A percentile compares a stretch with the other conserved stretches of the same genome.
Conservation (phyloP, 1,284 basidiomycete species). For the Trametes versicolor region DNA sequence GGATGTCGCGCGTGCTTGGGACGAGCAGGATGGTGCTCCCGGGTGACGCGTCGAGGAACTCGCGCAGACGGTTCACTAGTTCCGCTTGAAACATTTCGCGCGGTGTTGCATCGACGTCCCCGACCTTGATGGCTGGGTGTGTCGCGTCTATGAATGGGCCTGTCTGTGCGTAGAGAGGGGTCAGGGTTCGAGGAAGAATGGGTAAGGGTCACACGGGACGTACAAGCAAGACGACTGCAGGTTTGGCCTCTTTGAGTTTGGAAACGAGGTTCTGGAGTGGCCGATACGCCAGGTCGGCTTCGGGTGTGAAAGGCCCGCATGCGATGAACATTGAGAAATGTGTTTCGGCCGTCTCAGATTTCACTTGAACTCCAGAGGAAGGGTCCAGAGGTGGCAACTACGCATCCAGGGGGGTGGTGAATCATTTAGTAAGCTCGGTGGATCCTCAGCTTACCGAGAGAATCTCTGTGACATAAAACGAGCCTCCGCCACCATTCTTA, state of each 20-base stretch:
- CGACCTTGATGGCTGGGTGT: slow-evolving; percentile 79
- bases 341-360: slow-evolving; percentile 50
- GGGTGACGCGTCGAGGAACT: slow-evolving; percentile 70
- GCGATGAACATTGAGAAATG: slow-evolving; percentile 75
- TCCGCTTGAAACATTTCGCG: slow-evolving; percentile 75
- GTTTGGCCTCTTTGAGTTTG: slow-evolving; percentile 66
- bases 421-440: slow-evolving; percentile 25
- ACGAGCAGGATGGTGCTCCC: slow-evolving; percentile 80
- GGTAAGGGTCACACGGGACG: slow-evolving; percentile 38
- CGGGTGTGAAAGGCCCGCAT: slow-evolving; percentile 85
- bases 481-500: slow-evolving; percentile 89
- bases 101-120: slow-evolving; percentile 75
- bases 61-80: slow-evolving; percentile 68
- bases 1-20: slow-evolving; percentile 85
- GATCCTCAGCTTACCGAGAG: slow-evolving; percentile 63
- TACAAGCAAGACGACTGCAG: slow-evolving; percentile 85
- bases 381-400: slow-evolving; percentile 62
- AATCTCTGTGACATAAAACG: slow-evolving; percentile 88
- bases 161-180: slow-evolving; percentile 58
- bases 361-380: slow-evolving; percentile 45
- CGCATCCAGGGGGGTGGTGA: slow-evolving; percentile 4
- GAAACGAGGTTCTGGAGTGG: slow-evolving; percentile 73
- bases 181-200: not conserved
- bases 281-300: slow-evolving; percentile 79
- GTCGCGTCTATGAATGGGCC: slow-evolving; percentile 90